Percentiles rank a stretch among this genome's conserved stretches.
Evolutionary conservation across 2,329 filamentous ascomycete genomes (phyloP).

Genomic region (Acrocalymma vagum): DNA sequence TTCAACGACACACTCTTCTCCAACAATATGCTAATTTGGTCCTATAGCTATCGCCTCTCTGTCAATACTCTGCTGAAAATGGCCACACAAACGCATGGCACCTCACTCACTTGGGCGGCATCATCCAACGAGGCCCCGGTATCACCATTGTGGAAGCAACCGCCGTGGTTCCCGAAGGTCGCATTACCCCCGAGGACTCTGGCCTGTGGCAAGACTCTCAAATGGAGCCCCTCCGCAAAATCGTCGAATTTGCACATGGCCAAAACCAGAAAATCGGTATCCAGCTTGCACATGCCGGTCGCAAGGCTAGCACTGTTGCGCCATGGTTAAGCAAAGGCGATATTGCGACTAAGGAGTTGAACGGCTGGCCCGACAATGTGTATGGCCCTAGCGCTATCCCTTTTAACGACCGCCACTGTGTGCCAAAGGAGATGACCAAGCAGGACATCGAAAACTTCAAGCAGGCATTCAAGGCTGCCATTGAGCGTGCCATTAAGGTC

Average conservation of each 20-base stretch:
- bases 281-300: slow-evolving; percentile 82
- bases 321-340: slow-evolving; percentile 69
- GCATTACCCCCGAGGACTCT: slow-evolving; percentile 81
- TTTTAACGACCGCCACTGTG: slow-evolving; percentile 68
- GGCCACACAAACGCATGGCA: slow-evolving; percentile 84
- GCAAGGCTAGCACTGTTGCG: slow-evolving; percentile 67
- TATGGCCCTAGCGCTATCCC: slow-evolving; percentile 67
- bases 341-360: slow-evolving; percentile 63
- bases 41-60: slow-evolving; percentile 65
- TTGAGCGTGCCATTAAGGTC: slow-evolving; percentile 62
- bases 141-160: slow-evolving; percentile 82
- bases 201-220: slow-evolving; percentile 89
- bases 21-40: background rate
- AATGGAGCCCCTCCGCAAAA: slow-evolving; percentile 72
- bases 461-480: slow-evolving; percentile 67
- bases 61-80: slow-evolving; percentile 72
- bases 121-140: slow-evolving; percentile 77
- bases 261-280: slow-evolving; percentile 81
- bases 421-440: slow-evolving; percentile 72
- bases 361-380: slow-evolving; percentile 64
- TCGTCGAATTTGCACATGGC: slow-evolving; percentile 81
- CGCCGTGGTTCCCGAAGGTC: slow-evolving; percentile 75
- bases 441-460: slow-evolving; percentile 74
- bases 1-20: slow-evolving; percentile 2
- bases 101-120: slow-evolving; percentile 81